Base-by-base conservation (phyloP, 2,329 filamentous ascomycete species). In the Diaporthe nobilis region DNA sequence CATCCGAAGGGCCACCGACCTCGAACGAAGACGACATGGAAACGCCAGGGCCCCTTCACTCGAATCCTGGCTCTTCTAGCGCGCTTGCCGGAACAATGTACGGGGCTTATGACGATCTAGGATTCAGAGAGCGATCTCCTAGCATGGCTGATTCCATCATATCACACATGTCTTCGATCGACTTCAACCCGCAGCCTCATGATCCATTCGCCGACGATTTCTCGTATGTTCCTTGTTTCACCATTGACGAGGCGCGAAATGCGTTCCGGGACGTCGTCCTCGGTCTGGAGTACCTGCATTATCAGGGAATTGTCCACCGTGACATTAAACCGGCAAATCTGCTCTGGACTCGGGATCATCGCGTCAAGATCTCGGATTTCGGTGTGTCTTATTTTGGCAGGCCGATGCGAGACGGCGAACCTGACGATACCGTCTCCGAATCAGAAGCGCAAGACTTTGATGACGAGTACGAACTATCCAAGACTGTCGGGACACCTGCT, bases 301-400 rank as follows among this genome's bases (percentile, higher is more conserved):
- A 95, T 80, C 93, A 96, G 82, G 94, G 94, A 22, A 94, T 96
- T 60, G 94, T 96, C 37, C 94, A 96, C 81, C 91, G 94, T 68
- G 94, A 96, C 81, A 96, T 96, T 83, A 96, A 96, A 82, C 94
- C 94, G 1, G 96, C 96, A 51, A 98, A 98, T 82, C 89, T 99
- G 9, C 88, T 99, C 9, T 95, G 96, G 87, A 97, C 95, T 70
- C 92, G 88, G 80, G 93, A 95, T 78, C 92, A 96, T 79, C 92
- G 93, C 20, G 95, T 98, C 81, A 99, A 99, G 87, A 99, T 99
- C 77, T 98, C 97, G 7, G 97, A 99, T 82, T 99, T 99, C 86
- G 97, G 97, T 44, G 97, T 99, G 1, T 99, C 97, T 1, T 99
- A 98, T 84, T 95, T 99, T 77, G 97, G 97, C 39, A 92, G 95